A percentile compares a stretch with the other conserved stretches of the same genome.
These are phyloP conservation scores for Mrakia gelida DNA, from an alignment of 768 basidiomycete species.

Conservation along the genomic window DNA sequence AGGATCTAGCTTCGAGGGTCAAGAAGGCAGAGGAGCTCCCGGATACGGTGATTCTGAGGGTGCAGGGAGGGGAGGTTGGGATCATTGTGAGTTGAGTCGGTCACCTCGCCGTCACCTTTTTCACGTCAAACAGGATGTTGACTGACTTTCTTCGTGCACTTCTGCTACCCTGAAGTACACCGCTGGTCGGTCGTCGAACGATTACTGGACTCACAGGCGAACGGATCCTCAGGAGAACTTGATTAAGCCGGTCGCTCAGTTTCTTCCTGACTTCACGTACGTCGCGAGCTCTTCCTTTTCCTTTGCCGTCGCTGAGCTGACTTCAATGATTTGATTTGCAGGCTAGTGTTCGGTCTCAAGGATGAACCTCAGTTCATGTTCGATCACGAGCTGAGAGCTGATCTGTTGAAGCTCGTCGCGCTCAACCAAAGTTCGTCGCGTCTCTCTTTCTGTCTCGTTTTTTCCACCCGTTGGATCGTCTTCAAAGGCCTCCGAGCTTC, in stretches of 20 bases:
- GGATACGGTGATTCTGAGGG: slow-evolving; percentile 19
- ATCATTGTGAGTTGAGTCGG: not conserved
- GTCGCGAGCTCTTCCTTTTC: not conserved
- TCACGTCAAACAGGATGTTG: too few species aligned
- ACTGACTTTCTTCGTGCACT: not conserved
- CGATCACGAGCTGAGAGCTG: not conserved
- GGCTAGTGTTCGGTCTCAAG: slow-evolving; percentile 24
- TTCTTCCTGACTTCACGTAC: slow-evolving; percentile 29
- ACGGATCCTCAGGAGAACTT: slow-evolving; percentile 21
- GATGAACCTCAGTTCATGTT: slow-evolving; percentile 31
- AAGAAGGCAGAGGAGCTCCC: slow-evolving; percentile 24
- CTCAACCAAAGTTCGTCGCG: slow-evolving; percentile 4
- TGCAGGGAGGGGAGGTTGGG: not conserved
- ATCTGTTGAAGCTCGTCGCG: not conserved
- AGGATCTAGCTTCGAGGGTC: slow-evolving; percentile 35
- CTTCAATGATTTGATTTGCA: not conserved
- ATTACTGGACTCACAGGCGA: slow-evolving; percentile 31
- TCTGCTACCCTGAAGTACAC: not conserved
- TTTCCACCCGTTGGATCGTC: too few species aligned
- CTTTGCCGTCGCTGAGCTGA: not conserved
- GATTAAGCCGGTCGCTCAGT: slow-evolving; percentile 5
- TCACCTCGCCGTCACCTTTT: not conserved
- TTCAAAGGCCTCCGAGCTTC: not conserved
- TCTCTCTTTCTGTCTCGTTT: not conserved
- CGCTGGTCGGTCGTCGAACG: not conserved